Evolutionary conservation across 768 basidiomycete genomes (phyloP).

Genomic region (Goffeauzyma gilvescens): DNA sequence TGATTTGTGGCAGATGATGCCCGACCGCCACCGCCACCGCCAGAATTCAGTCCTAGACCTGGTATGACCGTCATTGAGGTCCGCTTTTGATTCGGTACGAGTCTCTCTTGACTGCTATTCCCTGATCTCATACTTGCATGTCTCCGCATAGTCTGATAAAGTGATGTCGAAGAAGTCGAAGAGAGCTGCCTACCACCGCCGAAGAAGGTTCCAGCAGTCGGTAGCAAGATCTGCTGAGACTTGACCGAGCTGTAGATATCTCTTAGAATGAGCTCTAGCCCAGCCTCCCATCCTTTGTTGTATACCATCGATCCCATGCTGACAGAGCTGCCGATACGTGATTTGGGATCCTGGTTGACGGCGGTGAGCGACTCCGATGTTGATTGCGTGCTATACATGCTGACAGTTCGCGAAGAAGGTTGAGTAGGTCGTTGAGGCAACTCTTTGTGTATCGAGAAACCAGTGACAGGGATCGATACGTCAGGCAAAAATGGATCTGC

Average conservation of each 20-base stretch:
- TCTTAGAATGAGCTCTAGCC: conserved; percentile 76
- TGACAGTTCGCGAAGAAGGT: conserved; percentile 1
- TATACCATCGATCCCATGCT: conserved; percentile 21
- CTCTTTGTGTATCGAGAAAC: too few relatives aligned
- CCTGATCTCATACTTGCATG: conserved; percentile 10
- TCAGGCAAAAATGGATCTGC: too few relatives aligned
- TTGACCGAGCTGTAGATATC: conserved; percentile 92
- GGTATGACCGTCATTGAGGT: too few relatives aligned
- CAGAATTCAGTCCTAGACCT: too few relatives aligned
- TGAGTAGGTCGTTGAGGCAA: background rate
- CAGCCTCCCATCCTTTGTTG: conserved; percentile 46
- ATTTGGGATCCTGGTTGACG: background rate
- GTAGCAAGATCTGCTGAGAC: conserved; percentile 73
- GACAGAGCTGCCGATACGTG: conserved; percentile 12
- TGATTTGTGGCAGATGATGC: too few relatives aligned
- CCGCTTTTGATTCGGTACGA: too few relatives aligned
- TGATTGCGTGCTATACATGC: background rate
- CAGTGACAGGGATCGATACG: too few relatives aligned
- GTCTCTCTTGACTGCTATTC: conserved; percentile 40
- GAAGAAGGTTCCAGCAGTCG: too few relatives aligned
- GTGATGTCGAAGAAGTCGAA: too few relatives aligned
- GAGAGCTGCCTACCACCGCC: too few relatives aligned
- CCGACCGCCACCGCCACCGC: too few relatives aligned
- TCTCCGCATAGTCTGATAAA: conserved; percentile 10
- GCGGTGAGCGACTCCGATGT: background rate